Evolutionary conservation across 1,284 basidiomycete species (phyloP), one percentile per base, ranked within the genome.

Genomic region (Hymenochaete sp.): DNA sequence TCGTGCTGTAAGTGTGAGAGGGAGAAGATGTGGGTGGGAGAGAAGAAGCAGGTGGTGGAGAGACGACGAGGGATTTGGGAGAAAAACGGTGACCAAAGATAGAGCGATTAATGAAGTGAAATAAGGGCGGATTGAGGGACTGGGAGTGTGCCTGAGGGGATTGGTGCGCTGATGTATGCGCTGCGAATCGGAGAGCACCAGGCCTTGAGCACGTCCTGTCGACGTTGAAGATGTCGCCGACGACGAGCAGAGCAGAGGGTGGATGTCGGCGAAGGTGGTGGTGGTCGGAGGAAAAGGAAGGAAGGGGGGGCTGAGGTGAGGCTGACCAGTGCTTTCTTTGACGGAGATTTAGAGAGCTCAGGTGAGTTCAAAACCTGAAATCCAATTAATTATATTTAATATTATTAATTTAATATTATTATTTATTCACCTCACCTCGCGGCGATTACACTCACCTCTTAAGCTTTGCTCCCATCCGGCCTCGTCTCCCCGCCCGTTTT

Each of bases 191-290:
- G 18, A 13, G 18, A 4, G 11, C 33, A 36, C 38, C 25, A 26
- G 22, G 33, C 10, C 13, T 10, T 25, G 6, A 11, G 19, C 11
- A 35, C 13, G 7, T 25, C 32, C 38, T 35, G 42, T 37, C 42
- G 32, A 6, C 16, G 42, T 21, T 36, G 42, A 27, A 19, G 41
- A 10, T 21, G 16, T n/a, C 10, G 25, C 22, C 21, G 36, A 22
- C 27, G 22, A 19, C 21, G 27, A 35, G 33, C 31, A 41, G 29
- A 41, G 38, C n/a, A 31, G 38, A 31, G 38, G 38, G 14, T 13
- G 38, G 42, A 38, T 41, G 45, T 19, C 38, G 38, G 45, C 45
- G 45, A 18, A 21, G 26, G 11, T 27, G 24, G n/a, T 36, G 11
- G 37, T 39, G 44, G 21, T 21, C 19, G 36, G 14, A 37, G 18